Evolutionary conservation across 2,329 filamentous ascomycete genomes (phyloP).

Genomic region (Bipolaris cookei): DNA sequence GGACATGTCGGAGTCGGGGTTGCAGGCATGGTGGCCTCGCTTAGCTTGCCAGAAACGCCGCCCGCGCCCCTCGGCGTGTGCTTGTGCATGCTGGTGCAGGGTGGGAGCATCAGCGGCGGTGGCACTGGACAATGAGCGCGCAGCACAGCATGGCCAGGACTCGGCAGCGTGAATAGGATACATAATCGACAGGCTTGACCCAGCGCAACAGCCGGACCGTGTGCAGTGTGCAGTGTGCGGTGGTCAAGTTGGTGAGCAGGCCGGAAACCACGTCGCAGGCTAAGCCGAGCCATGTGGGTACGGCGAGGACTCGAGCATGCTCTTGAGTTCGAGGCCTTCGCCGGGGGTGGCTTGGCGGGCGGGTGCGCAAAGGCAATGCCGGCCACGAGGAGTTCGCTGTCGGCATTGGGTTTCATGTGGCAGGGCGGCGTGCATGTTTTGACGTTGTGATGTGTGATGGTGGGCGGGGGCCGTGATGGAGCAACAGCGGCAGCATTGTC

Average conservation of each 20-base stretch:
- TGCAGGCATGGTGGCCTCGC: conserved; percentile 18
- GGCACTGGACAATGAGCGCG: conserved; percentile 13
- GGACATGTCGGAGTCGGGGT: conserved; percentile 18
- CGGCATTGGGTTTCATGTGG: conserved; percentile 33
- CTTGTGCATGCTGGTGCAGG: conserved; percentile 9
- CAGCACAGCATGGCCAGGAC: conserved; percentile 1
- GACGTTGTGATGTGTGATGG: conserved; percentile 29
- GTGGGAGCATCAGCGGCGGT: conserved; percentile 12
- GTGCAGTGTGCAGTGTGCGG: too few species aligned
- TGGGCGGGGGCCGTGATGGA: conserved; percentile 7
- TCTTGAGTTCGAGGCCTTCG: conserved; percentile 21
- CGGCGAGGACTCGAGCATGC: conserved; percentile 8
- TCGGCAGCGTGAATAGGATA: not conserved
- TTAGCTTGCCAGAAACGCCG: conserved; percentile 11
- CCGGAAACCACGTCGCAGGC: conserved; percentile 1
- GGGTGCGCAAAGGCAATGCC: conserved; percentile 18
- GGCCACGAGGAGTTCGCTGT: conserved; percentile 28
- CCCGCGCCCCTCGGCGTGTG: too few species aligned
- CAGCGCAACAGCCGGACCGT: too few species aligned
- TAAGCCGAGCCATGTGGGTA: conserved; percentile 9
- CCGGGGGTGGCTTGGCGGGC: not conserved
- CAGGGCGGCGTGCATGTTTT: conserved; percentile 30
- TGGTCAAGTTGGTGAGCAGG: too few species aligned
- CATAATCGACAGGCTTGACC: not conserved
- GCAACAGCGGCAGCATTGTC: conserved; percentile 7